These are phyloP conservation scores for Ampelocalamus luodianensis DNA, from an alignment of 176 grass and related monocot species.

Conservation along the genomic window DNA sequence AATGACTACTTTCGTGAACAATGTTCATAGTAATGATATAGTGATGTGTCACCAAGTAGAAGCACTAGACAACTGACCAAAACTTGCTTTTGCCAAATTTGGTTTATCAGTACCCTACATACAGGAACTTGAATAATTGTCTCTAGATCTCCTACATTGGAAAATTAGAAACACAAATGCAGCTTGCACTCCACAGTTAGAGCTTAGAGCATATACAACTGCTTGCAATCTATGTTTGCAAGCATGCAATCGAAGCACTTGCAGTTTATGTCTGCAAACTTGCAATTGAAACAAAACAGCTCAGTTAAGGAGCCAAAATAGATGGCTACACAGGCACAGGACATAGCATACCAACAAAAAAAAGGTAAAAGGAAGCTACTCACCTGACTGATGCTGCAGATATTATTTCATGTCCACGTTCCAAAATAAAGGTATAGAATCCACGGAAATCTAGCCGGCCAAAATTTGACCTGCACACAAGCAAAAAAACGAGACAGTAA, in stretches of 20 bases:
- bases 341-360: conserved; percentile 32
- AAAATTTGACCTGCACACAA: conserved; percentile 85
- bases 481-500: conserved; percentile 34
- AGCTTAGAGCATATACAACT: conserved; percentile 18
- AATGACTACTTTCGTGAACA: conserved; percentile 6
- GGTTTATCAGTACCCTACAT: background rate
- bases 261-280: background rate
- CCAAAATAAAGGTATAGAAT: conserved; percentile 89
- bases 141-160: background rate
- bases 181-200: conserved; percentile 15
- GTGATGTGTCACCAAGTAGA: background rate
- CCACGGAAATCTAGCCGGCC: conserved; percentile 77
- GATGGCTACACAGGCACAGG: conserved; percentile 18
- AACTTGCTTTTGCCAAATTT: conserved; percentile 17
- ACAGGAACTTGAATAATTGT: background rate
- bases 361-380: conserved; percentile 29
- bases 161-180: background rate
- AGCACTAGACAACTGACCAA: background rate
- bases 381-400: conserved; percentile 91
- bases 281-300: conserved; percentile 7
- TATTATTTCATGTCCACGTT: conserved; percentile 94
- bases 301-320: background rate
- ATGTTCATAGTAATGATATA: conserved; percentile 5
- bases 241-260: background rate
- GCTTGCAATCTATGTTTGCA: background rate